Base-by-base conservation (phyloP, 148 eudicot species). In the Limonium bicolor region DNA sequence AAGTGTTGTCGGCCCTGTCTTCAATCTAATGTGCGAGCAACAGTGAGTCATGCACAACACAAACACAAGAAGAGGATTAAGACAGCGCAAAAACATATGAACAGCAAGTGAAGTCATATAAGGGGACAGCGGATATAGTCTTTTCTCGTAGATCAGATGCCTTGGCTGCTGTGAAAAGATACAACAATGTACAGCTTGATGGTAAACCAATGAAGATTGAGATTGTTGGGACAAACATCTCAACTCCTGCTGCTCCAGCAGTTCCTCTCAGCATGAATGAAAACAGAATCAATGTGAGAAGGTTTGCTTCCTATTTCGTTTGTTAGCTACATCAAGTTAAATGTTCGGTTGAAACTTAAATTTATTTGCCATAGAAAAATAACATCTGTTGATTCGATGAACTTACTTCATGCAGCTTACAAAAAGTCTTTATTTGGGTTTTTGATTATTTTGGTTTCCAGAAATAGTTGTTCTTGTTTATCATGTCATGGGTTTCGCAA, bases 151-250 rank as follows among this genome's bases (percentile, higher is more conserved):
- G 70, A 27, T 51, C 43, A 17, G 70, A 69, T 60, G 75, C 75
- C 13, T 54, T 64, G 52, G 55, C 59, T 1, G 75, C 75, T 50
- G 53, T 69, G 34, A 64, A 61, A 50, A 69, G 58, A 35, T 69
- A 69, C 66, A 51, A 69, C 37, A 60, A 65, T 43, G 67, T 69
- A 36, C 63, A 64, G 36, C 58, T 69, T 35, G 75, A 69, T 60
- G 75, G 75, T 45, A 69, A 69, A 35, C 75, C 75, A 12, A 69
- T 69, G 70, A 60, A 69, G 48, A 48, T 69, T 16, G 75, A 69
- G 50, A 58, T 60, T 21, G 66, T 65, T 2, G 21, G 67, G 55
- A 53, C 72, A 43, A 68, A 55, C 47, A 36, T 65, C 14, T 42
- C 47, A 20, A 25, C 71, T 53, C 69, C 66, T 59, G 55, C 59